Percentiles rank a stretch among this genome's conserved stretches.
phyloP scores from a whole-genome alignment of 495 filamentous ascomycete species.

The Neurospora africana region DNA sequence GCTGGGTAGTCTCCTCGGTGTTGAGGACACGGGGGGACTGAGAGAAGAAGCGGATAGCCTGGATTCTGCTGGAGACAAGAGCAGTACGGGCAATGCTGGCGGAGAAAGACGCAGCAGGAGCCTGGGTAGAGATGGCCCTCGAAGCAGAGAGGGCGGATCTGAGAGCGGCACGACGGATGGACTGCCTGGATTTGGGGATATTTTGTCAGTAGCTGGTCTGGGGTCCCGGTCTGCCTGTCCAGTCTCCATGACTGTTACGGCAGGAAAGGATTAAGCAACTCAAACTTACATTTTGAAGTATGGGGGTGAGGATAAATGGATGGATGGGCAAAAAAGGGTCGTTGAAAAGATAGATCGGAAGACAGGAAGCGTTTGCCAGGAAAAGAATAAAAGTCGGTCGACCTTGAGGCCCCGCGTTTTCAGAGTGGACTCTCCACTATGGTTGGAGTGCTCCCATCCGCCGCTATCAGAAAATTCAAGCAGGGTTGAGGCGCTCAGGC shows the following conservation, averaged over 20 bases:
- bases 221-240: neutral
- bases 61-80: slow-evolving; percentile 8
- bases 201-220: neutral
- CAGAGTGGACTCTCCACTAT: neutral
- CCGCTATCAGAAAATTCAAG: neutral
- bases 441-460: neutral
- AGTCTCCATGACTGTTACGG: neutral
- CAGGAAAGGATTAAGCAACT: neutral
- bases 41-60: slow-evolving; percentile 25
- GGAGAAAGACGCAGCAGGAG: slow-evolving; percentile 25
- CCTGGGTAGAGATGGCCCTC: slow-evolving; percentile 30
- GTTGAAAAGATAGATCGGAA: neutral
- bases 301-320: neutral
- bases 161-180: slow-evolving; percentile 45
- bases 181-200: slow-evolving; percentile 31
- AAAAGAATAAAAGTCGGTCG: neutral
- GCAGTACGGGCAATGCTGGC: slow-evolving; percentile 14
- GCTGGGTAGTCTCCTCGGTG: neutral
- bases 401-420: neutral
- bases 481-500: neutral
- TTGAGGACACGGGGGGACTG: slow-evolving; percentile 7
- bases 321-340: neutral
- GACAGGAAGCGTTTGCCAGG: neutral
- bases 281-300: neutral
- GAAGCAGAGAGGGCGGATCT: slow-evolving; percentile 45